These are phyloP conservation scores for Brachypodium distachyon DNA, from an alignment of 202 grass and related monocot species.

Conservation along the genomic window DNA sequence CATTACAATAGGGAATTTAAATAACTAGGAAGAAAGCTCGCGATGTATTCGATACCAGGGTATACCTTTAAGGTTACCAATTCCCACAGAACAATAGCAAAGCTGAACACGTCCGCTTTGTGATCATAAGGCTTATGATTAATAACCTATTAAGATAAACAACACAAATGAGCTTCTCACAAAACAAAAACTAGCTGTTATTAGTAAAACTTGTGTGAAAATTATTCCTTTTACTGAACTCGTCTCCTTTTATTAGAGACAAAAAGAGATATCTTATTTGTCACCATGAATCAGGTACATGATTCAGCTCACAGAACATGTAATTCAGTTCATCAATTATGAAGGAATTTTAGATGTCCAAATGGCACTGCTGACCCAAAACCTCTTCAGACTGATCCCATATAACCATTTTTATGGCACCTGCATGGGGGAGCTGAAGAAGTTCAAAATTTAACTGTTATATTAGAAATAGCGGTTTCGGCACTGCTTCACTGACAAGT, in stretches of 20 bases:
- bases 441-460: not conserved
- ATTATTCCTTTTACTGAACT: not conserved
- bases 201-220: not conserved
- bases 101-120: conserved; percentile 96
- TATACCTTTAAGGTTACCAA: conserved; percentile 67
- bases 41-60: conserved; percentile 6
- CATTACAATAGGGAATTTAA: not conserved
- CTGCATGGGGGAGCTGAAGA: not conserved
- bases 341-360: not conserved
- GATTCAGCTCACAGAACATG: not conserved
- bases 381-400: not conserved
- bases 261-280: not conserved
- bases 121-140: conserved; percentile 84
- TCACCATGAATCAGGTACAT: not conserved
- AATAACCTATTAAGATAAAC: conserved; percentile 62
- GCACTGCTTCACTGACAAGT: not conserved
- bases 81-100: conserved; percentile 94
- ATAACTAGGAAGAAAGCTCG: not conserved
- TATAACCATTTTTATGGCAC: not conserved
- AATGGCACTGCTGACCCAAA: not conserved
- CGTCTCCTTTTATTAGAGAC: not conserved
- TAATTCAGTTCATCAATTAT: not conserved
- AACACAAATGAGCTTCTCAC: not conserved
- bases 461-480: not conserved
- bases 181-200: not conserved